Percentiles rank a stretch among this genome's conserved stretches.
Evolutionary conservation across 164 flowering plant genomes (phyloP).

Genomic region (Nelumbo lutea): DNA sequence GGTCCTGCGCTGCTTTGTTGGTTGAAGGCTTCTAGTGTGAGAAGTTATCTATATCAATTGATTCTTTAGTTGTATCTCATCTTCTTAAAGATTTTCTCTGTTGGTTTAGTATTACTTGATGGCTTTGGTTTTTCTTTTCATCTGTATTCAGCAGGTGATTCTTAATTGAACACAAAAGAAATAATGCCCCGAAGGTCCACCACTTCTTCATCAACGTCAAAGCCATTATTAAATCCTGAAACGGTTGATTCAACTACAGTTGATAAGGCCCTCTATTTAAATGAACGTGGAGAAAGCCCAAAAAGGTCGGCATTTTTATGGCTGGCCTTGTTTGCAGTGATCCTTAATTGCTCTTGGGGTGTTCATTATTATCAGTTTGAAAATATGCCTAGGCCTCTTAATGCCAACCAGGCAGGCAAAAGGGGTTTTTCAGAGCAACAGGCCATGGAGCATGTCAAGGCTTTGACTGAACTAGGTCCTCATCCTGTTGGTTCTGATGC

Average conservation of each 20-base stretch:
- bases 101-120: too few species aligned
- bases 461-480: slow-evolving; percentile 72
- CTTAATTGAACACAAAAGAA: not conserved
- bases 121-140: not conserved
- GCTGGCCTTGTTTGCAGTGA: slow-evolving; percentile 41
- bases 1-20: too few species aligned
- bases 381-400: slow-evolving; percentile 56
- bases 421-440: slow-evolving; percentile 80
- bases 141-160: not conserved
- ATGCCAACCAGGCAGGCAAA: slow-evolving; percentile 64
- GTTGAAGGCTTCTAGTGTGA: too few species aligned
- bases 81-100: too few species aligned
- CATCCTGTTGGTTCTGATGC: slow-evolving; percentile 88
- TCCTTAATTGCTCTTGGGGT: slow-evolving; percentile 43
- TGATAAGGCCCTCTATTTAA: not conserved
- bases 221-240: not conserved
- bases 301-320: slow-evolving; percentile 48
- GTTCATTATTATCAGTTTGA: slow-evolving; percentile 64
- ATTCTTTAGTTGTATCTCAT: too few species aligned
- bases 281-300: slow-evolving; percentile 9
- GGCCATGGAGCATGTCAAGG: slow-evolving; percentile 72
- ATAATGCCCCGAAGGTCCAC: slow-evolving; percentile 15
- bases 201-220: slow-evolving; percentile 9
- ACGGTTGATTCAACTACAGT: slow-evolving; percentile 1
- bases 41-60: too few species aligned